Conservation (phyloP, 2,329 filamentous ascomycete species). For the Stachybotrys elegans region DNA sequence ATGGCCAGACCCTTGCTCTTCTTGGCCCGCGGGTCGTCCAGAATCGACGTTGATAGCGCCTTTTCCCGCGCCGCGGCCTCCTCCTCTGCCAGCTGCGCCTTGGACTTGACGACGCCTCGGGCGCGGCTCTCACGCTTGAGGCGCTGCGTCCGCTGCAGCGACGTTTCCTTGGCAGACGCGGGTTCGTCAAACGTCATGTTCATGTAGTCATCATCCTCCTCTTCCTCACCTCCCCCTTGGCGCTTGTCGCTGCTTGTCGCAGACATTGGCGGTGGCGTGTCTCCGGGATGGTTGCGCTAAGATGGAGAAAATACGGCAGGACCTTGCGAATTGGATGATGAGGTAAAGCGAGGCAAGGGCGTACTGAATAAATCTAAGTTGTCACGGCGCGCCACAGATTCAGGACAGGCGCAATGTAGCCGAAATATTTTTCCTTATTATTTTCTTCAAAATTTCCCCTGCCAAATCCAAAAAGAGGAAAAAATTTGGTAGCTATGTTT, state of each 20-base stretch:
- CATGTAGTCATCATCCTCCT: constrained; percentile 95
- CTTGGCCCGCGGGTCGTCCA: constrained; percentile 50
- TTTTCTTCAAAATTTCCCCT: no score
- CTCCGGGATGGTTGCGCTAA: no score
- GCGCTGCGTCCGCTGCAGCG: constrained; percentile 48
- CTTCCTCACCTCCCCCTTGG: constrained; percentile 33
- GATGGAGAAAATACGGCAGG: no score
- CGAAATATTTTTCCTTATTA: no score
- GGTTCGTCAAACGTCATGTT: constrained; percentile 81
- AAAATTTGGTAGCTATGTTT: no score
- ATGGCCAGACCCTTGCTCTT: constrained; percentile 86
- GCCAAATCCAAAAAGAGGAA: no score
- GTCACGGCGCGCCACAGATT: no score
- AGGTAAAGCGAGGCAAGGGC: constrained; percentile 12
- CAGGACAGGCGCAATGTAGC: no score
- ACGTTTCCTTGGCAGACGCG: constrained; percentile 48
- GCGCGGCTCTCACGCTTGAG: constrained; percentile 61
- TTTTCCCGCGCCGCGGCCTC: constrained; percentile 68
- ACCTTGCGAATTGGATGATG: no score
- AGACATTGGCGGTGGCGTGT: no score
- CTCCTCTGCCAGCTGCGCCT: constrained; percentile 73
- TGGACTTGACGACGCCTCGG: constrained; percentile 67
- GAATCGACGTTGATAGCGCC: constrained; percentile 68
- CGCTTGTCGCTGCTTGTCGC: no score
- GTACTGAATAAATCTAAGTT: no score